Conservation (phyloP, 1,284 basidiomycete species). For the Baeospora myosura region DNA sequence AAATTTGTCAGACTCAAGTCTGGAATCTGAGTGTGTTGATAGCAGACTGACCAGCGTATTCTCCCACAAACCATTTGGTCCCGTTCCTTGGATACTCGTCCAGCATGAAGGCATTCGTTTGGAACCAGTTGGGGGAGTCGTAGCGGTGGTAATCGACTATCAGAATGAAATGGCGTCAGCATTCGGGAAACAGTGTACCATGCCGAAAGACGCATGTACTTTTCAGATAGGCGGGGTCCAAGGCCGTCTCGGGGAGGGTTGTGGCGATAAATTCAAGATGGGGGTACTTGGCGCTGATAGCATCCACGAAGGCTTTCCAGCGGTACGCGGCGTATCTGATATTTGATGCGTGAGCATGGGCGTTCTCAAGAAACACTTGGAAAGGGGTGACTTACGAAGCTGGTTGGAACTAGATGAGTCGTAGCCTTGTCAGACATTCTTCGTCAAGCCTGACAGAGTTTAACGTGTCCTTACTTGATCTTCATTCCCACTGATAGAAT, state of each 20-base stretch:
- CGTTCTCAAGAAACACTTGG: not conserved
- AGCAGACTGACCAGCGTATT: conserved; percentile 23
- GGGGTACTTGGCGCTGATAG: conserved; percentile 21
- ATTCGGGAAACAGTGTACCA: conserved; percentile 1
- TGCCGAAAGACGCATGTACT: conserved; percentile 15
- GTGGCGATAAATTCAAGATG: conserved; percentile 29
- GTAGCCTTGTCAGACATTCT: not conserved
- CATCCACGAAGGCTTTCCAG: conserved; percentile 28
- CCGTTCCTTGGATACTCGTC: conserved; percentile 32
- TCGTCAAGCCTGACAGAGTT: not conserved
- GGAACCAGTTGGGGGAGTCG: conserved; percentile 27
- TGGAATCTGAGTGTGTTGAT: not conserved
- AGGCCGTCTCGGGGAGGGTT: conserved; percentile 23
- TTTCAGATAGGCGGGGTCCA: conserved; percentile 28
- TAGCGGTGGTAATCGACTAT: conserved; percentile 29
- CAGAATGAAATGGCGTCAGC: conserved; percentile 1
- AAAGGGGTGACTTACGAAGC: conserved; percentile 17
- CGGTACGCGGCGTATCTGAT: conserved; percentile 28
- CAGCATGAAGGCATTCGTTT: conserved; percentile 25
- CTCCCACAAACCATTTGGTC: conserved; percentile 25
- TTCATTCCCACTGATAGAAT: conserved; percentile 27
- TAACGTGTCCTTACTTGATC: conserved; percentile 21
- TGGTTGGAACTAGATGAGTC: conserved; percentile 23
- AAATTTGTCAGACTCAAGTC: not conserved
- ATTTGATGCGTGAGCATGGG: not conserved